Conservation (phyloP, 805 yeast species). For the Ogataea methanolica region DNA sequence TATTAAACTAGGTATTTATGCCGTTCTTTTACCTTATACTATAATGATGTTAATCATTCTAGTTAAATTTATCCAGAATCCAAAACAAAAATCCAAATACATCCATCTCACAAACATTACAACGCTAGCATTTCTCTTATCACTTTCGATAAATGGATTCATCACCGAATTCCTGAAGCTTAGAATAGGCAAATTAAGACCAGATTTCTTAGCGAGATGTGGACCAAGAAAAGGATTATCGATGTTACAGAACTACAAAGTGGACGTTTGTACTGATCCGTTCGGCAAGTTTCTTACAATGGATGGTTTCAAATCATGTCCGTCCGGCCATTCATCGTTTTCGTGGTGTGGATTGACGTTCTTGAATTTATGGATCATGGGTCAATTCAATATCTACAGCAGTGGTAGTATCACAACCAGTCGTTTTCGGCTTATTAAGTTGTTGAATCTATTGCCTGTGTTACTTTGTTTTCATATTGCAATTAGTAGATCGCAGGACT, state of each 20-base stretch:
- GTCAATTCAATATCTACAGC: constrained; percentile 43
- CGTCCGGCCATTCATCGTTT: constrained; percentile 73
- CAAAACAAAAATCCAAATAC: constrained; percentile 21
- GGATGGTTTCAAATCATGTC: constrained; percentile 77
- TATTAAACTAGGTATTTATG: constrained; percentile 26
- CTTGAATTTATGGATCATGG: constrained; percentile 56
- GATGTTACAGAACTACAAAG: constrained; percentile 29
- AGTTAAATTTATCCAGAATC: constrained; percentile 2
- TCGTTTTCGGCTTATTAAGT: constrained; percentile 6
- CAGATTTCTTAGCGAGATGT: constrained; percentile 85
- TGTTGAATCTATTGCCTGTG: constrained; percentile 38
- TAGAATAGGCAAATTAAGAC: constrained; percentile 81
- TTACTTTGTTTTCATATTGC: constrained; percentile 71
- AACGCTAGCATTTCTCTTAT: constrained; percentile 33
- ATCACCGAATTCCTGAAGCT: constrained; percentile 72
- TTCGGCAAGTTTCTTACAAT: constrained; percentile 26
- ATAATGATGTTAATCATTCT: constrained; percentile 22
- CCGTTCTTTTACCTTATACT: constrained; percentile 34
- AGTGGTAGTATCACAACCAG: constrained; percentile 1
- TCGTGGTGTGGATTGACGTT: constrained; percentile 65
- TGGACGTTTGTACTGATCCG: constrained; percentile 31
- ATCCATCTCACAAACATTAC: constrained; percentile 36
- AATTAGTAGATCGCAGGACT: constrained; percentile 78
- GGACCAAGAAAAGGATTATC: constrained; percentile 34
- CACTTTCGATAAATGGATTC: constrained; percentile 43